Conservation (phyloP, 1,284 basidiomycete genomes). For the Sporisorium exsertum region DNA sequence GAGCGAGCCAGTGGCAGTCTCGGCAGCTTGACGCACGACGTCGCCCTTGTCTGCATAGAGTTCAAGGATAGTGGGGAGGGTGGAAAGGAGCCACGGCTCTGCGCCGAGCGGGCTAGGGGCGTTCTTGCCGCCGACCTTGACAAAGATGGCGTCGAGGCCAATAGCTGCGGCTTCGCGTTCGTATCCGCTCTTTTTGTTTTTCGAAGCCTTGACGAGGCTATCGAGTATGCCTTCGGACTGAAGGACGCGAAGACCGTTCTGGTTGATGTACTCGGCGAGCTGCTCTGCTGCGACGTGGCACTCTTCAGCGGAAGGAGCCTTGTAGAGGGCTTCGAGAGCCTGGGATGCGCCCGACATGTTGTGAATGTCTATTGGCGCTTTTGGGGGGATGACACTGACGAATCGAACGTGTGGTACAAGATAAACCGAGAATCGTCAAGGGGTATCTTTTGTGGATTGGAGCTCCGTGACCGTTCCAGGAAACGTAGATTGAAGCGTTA, state of each 20-base stretch:
- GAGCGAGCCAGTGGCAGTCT: slow-evolving; percentile 84
- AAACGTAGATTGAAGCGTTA: background rate
- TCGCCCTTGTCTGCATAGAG: slow-evolving; percentile 95
- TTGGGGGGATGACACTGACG: slow-evolving; percentile 5
- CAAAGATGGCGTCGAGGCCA: slow-evolving; percentile 71
- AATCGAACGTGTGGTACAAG: background rate
- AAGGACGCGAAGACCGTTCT: slow-evolving; percentile 67
- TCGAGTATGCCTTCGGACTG: slow-evolving; percentile 68
- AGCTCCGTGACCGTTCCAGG: background rate
- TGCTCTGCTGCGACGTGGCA: slow-evolving; percentile 68
- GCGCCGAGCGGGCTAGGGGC: slow-evolving; percentile 76
- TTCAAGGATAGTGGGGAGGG: slow-evolving; percentile 83
- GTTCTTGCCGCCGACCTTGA: slow-evolving; percentile 68
- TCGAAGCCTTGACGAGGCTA: slow-evolving; percentile 74
- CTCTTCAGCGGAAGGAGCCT: slow-evolving; percentile 59
- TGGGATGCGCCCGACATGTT: slow-evolving; percentile 41
- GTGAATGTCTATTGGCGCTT: slow-evolving; percentile 6
- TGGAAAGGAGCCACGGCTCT: slow-evolving; percentile 84
- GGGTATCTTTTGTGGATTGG: slow-evolving; percentile 20
- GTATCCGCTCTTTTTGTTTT: slow-evolving; percentile 86
- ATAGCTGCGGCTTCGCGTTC: slow-evolving; percentile 93
- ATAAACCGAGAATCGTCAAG: background rate
- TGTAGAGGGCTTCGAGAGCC: slow-evolving; percentile 54
- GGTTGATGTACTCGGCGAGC: slow-evolving; percentile 69
- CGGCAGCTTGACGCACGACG: slow-evolving; percentile 85